Evolutionary conservation across 1,284 basidiomycete genomes (phyloP), one percentile per base, ranked within the genome.

Genomic region (Cutaneotrichosporon sp.): DNA sequence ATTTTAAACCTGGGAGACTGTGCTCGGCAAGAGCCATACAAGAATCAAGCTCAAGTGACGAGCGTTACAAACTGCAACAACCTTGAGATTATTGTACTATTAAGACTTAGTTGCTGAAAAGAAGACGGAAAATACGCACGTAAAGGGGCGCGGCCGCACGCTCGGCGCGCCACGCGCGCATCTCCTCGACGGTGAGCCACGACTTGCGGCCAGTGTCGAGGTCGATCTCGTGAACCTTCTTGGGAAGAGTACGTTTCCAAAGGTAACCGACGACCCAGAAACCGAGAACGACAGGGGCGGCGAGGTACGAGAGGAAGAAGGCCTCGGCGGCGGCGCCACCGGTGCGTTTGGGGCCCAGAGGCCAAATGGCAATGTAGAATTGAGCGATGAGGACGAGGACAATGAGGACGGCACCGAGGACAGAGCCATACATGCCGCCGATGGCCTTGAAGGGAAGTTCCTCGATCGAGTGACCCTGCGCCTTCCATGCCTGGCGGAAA

Each of bases 291-390:
- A 81, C 66, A 4, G 81, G 81, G 0, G 69, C 64, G 26, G 81
- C 80, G 50, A 84, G 67, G 75, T 80, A 84, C 49, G 73, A 63
- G 58, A 81, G 72, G 81, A 85, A 84, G 80, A 68, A 68, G 22
- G 65, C 68, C 65, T 77, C 66, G n/a, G 56, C 66, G 16, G 78
- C 72, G 7, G 77, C 74, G 13, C 58, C 63, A 5, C 63, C 65
- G 30, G 50, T 62, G 49, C 70, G 66, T 26, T 42, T 51, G 32
- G 42, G 56, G 13, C 63, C 66, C 22, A 68, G 52, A 3, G 66
- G 66, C 64, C 63, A 68, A 18, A 68, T 49, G 8, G 66, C 74
- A 49, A 75, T 72, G 69, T 77, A 79, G 71, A 79, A 79, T 60
- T 79, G 76, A n/a, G 77, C 75, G 64, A 76, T 74, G 58, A 79